These are phyloP conservation scores for Cyberlindnera misumaiensis DNA, from an alignment of 805 yeast species.

Conservation along the genomic window DNA sequence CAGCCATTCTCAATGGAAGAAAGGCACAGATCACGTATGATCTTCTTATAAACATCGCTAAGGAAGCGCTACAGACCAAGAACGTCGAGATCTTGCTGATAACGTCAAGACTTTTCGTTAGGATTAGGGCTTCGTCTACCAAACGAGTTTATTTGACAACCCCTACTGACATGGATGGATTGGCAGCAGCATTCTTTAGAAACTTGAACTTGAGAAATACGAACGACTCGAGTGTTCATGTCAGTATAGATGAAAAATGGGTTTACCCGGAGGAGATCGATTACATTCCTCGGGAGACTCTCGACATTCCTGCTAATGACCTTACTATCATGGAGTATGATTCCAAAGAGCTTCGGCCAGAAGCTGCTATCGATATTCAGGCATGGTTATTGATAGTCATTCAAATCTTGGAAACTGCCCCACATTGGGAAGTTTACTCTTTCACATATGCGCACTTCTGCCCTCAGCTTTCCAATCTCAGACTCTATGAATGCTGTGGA, in stretches of 20 bases:
- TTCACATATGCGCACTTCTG: slow-evolving; percentile 62
- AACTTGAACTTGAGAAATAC: slow-evolving; percentile 28
- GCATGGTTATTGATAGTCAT: slow-evolving; percentile 47
- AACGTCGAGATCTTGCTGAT: slow-evolving; percentile 36
- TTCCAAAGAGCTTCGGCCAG: slow-evolving; percentile 14
- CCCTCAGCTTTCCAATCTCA: slow-evolving; percentile 57
- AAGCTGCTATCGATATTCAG: slow-evolving; percentile 34
- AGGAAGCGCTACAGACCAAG: slow-evolving; percentile 29
- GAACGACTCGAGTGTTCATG: slow-evolving; percentile 9
- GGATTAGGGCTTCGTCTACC: slow-evolving; percentile 45
- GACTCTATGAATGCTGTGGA: slow-evolving; percentile 38
- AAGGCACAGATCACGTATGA: slow-evolving; percentile 24
- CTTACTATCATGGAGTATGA: slow-evolving; percentile 19
- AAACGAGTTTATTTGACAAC: slow-evolving; percentile 40
- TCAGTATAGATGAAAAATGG: slow-evolving; percentile 38
- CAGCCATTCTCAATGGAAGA: slow-evolving; percentile 19
- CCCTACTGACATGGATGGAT: slow-evolving; percentile 58
- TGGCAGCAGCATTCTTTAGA: slow-evolving; percentile 53
- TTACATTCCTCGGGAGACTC: slow-evolving; percentile 39
- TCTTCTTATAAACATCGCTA: slow-evolving; percentile 26
- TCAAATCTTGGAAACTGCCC: slow-evolving; percentile 42
- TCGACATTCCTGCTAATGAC: slow-evolving; percentile 32
- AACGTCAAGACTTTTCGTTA: slow-evolving; percentile 43
- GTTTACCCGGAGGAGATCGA: slow-evolving; percentile 49
- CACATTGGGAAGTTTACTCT: slow-evolving; percentile 68